A percentile compares a stretch with the other conserved stretches of the same genome.
phyloP scores from a whole-genome alignment of 441 rosid genomes.

The Daphne laureola region DNA sequence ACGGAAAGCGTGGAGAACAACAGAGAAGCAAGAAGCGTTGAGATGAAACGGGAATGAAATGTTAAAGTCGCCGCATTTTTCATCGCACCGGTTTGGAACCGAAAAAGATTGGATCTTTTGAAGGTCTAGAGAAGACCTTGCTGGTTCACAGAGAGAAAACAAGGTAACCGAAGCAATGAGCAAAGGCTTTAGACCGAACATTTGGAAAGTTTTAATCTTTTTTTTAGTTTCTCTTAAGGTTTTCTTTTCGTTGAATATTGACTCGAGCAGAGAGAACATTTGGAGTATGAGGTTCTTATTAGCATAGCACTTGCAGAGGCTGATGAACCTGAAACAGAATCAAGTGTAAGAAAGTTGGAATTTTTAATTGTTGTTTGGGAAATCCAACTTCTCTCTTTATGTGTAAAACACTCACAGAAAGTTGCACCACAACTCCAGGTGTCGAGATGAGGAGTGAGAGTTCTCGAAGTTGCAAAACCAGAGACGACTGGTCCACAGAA shows the following conservation, averaged over 20 bases:
- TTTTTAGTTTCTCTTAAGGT: too few species aligned
- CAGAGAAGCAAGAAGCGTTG: slow-evolving; percentile 31
- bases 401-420: slow-evolving; percentile 1
- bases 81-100: slow-evolving; percentile 31
- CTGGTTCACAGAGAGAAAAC: slow-evolving; percentile 25
- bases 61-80: slow-evolving; percentile 51
- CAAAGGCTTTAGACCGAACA: slow-evolving; percentile 13
- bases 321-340: too few species aligned
- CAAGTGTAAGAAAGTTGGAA: too few species aligned
- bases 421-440: slow-evolving; percentile 13
- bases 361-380: too few species aligned
- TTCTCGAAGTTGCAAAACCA: slow-evolving; percentile 35
- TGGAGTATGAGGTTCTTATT: too few species aligned
- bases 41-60: slow-evolving; percentile 64
- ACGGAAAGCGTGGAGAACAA: slow-evolving; percentile 31
- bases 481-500: slow-evolving; percentile 67
- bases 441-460: slow-evolving; percentile 16
- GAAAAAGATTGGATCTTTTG: slow-evolving; percentile 3
- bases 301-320: too few species aligned
- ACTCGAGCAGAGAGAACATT: too few species aligned
- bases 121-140: slow-evolving; percentile 16
- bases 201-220: slow-evolving; percentile 3
- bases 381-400: too few species aligned
- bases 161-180: slow-evolving; percentile 28
- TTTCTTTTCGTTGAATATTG: too few species aligned